Base-by-base conservation (phyloP, 2,329 filamentous ascomycete species). In the Epicoccum nigrum region DNA sequence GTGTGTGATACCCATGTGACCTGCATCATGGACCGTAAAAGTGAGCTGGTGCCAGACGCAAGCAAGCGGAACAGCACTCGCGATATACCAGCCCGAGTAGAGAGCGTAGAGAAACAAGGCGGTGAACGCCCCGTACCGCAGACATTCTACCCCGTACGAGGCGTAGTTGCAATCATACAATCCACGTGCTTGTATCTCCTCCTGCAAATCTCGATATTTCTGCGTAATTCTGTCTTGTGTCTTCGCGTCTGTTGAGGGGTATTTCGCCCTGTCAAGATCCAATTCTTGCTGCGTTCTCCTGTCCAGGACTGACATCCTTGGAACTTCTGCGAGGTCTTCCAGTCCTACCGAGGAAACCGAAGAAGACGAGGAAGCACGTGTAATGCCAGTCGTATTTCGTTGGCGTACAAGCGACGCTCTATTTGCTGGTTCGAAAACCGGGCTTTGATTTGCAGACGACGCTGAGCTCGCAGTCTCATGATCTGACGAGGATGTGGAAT, bases 1-100 rank as follows among this genome's bases (percentile, higher is more conserved):
- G 74, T 97, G 93, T 2, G 94, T 99, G 64, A 99, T 96, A 60
- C 90, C 94, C 88, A 97, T 96, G 74, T 99, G 94, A 6, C 91
- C 92, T 42, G 93, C 90, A 78, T 99, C 94, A 73, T 99, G 94
- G 54, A 90, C 94, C 1, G 88, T 87, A 69, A 99, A 99, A 43
- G 93, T 89, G 21, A 97, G 82, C 71, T 97, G 94, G 69, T 97
- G 94, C 93, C 94, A 97, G 67, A 96, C 83, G 56, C 84, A 80
- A 16, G 93, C 94, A 2, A 97, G 79, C 61, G 87, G 91, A 40
- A 89, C 71, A 1, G 85, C 92, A 49, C 89, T 90, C 2, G 83
- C 76, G n/a, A 72, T 66, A 58, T 77, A 81, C 72, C 75, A 78
- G 25, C 73, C 74, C 7, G 62, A 55, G 12, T 63, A 67, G 13